phyloP scores from a whole-genome alignment of 2,329 filamentous ascomycete species.

The Torrubiella hemipterigena region DNA sequence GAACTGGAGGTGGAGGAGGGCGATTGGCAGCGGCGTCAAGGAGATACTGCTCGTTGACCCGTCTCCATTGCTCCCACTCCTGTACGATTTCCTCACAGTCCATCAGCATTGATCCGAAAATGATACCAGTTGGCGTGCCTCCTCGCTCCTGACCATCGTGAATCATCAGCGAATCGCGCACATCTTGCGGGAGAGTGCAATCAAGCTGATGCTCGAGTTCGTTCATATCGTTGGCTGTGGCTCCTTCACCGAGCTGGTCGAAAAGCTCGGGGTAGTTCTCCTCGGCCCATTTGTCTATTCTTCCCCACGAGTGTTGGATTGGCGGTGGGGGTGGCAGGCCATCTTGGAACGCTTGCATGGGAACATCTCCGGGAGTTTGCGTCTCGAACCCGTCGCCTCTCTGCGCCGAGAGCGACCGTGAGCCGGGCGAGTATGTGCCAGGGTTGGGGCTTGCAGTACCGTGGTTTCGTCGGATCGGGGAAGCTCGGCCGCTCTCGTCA shows the following conservation, averaged over 20 bases:
- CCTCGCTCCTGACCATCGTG: slow-evolving; percentile 98
- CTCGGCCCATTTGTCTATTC: slow-evolving; percentile 89
- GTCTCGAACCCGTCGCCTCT: slow-evolving; percentile 58
- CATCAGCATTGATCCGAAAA: slow-evolving; percentile 89
- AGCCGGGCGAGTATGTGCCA: slow-evolving; percentile 79
- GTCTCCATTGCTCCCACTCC: slow-evolving; percentile 94
- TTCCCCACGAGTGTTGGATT: slow-evolving; percentile 79
- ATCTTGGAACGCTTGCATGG: slow-evolving; percentile 91
- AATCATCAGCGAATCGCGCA: slow-evolving; percentile 78
- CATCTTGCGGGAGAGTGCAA: slow-evolving; percentile 83
- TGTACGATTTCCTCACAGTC: slow-evolving; percentile 98
- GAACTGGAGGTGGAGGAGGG: slow-evolving; percentile 48
- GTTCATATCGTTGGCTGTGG: slow-evolving; percentile 88
- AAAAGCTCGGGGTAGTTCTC: slow-evolving; percentile 90
- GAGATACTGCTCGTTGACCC: slow-evolving; percentile 83
- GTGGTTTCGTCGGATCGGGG: slow-evolving; percentile 38
- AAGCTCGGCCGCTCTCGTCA: slow-evolving; percentile 52
- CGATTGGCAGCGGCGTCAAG: slow-evolving; percentile 43
- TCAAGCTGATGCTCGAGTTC: slow-evolving; percentile 94
- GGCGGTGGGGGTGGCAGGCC: slow-evolving; percentile 84
- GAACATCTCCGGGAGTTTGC: slow-evolving; percentile 70
- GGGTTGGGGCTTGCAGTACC: slow-evolving; percentile 41
- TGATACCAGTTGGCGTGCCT: slow-evolving; percentile 78
- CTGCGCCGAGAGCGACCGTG: slow-evolving; percentile 65
- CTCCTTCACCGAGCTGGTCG: slow-evolving; percentile 86